Conservation (phyloP, 306 rosid genomes). For the Quercus parvula region DNA sequence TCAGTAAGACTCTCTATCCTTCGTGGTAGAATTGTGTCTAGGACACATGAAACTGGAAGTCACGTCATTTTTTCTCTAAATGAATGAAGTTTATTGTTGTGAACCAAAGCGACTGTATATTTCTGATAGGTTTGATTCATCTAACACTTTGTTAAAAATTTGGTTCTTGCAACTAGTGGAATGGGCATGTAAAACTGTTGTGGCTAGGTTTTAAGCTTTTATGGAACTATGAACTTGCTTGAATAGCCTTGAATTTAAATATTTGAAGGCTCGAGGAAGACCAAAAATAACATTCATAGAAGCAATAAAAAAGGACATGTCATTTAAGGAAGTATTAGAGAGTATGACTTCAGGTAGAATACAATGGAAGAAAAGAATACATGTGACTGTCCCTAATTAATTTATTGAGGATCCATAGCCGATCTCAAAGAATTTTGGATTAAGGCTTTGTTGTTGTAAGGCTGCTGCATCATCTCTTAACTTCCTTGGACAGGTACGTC, state of each 20-base stretch:
- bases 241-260: neutral
- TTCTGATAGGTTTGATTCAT: neutral
- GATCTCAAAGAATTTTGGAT: too few relatives aligned
- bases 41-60: neutral
- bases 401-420: too few relatives aligned
- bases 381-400: too few relatives aligned
- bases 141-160: neutral
- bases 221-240: neutral
- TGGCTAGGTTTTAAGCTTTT: neutral
- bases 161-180: neutral
- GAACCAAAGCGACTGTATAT: neutral
- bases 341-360: too few relatives aligned
- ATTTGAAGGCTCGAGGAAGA: neutral
- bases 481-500: conserved; percentile 53
- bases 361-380: too few relatives aligned
- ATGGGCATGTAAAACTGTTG: neutral
- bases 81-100: neutral
- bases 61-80: neutral
- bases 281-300: too few relatives aligned
- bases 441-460: too few relatives aligned
- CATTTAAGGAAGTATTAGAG: too few relatives aligned
- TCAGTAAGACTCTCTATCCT: neutral
- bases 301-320: too few relatives aligned
- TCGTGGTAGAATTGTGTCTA: neutral
- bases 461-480: conserved; percentile 11